Percentiles rank a stretch among this genome's conserved stretches.
These are phyloP conservation scores for Petunia hybrid DNA, from an alignment of 305 asterid genomes.

Conservation along the genomic window DNA sequence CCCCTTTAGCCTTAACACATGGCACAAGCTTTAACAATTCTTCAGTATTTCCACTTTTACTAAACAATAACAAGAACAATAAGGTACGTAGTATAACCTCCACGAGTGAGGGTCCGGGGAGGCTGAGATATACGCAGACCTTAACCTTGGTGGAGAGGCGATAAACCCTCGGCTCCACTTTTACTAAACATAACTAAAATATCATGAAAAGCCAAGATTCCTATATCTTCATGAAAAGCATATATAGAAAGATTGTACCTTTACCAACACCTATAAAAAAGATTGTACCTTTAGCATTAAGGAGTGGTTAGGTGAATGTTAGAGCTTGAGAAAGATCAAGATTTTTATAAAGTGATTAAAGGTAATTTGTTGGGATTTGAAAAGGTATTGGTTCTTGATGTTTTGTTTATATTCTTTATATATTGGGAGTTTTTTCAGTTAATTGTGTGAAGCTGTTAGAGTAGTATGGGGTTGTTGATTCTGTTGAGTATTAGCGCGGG, in stretches of 20 bases:
- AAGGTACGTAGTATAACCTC: too few species aligned
- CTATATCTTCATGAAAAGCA: constrained; percentile 92
- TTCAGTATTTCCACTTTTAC: constrained; percentile 92
- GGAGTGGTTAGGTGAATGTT: constrained; percentile 69
- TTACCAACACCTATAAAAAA: constrained; percentile 89
- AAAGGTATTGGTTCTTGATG: constrained; percentile 42
- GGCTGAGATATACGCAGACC: too few species aligned
- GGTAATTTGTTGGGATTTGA: constrained; percentile 81
- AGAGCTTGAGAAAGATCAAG: constrained; percentile 81
- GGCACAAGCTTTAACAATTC: constrained; percentile 80
- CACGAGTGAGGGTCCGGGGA: too few species aligned
- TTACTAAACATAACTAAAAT: constrained; percentile 63
- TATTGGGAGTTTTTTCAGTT: neutral
- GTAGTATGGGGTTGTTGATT: neutral
- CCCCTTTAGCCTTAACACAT: constrained; percentile 84
- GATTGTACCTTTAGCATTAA: constrained; percentile 64
- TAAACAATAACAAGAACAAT: constrained; percentile 4
- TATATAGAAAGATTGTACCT: constrained; percentile 72
- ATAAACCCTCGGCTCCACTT: constrained; percentile 49
- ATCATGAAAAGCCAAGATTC: constrained; percentile 62
- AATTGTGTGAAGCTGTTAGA: neutral
- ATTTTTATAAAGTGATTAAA: constrained; percentile 84
- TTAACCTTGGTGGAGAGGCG: too few species aligned
- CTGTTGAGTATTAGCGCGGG: neutral
- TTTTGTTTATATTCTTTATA: neutral